Evolutionary conservation across 225 moss, liverwort and hornwort genomes (phyloP).

Genomic region (Pseudisothecium myosuroides): DNA sequence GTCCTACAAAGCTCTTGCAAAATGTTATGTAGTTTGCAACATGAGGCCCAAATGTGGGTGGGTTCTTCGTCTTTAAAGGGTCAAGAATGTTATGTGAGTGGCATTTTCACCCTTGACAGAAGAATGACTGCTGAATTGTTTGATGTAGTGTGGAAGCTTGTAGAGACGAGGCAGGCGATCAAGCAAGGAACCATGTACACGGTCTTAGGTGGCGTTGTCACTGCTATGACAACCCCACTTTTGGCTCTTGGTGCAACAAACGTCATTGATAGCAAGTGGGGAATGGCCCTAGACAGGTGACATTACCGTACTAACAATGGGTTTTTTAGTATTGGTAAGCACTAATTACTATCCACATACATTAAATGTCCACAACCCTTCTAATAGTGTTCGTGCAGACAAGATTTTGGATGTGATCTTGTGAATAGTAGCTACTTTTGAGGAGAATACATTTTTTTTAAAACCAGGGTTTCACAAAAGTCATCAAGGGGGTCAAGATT

Average conservation of each 20-base stretch:
- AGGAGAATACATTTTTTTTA: neutral
- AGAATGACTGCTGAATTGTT: neutral
- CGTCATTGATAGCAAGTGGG: constrained; percentile 87
- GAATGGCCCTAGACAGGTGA: constrained; percentile 80
- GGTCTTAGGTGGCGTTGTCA: constrained; percentile 62
- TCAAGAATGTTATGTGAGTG: neutral
- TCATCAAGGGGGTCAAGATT: neutral
- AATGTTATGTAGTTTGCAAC: neutral
- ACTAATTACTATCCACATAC: neutral
- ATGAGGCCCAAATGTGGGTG: neutral
- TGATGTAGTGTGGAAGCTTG: neutral
- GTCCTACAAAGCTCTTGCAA: neutral
- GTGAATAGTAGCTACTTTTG: neutral
- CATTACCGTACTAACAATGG: neutral
- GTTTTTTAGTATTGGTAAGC: too few species aligned
- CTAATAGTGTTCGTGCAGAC: neutral
- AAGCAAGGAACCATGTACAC: constrained; percentile 87
- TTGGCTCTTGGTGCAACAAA: constrained; percentile 65
- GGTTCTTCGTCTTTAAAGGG: neutral
- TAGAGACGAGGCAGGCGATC: constrained; percentile 69
- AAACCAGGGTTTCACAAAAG: neutral
- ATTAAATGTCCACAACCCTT: neutral
- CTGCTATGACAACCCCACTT: constrained; percentile 68
- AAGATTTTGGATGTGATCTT: neutral
- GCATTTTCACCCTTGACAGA: neutral